These are phyloP conservation scores for Amanita fuliginea DNA, from an alignment of 768 basidiomycete genomes.

Conservation along the genomic window DNA sequence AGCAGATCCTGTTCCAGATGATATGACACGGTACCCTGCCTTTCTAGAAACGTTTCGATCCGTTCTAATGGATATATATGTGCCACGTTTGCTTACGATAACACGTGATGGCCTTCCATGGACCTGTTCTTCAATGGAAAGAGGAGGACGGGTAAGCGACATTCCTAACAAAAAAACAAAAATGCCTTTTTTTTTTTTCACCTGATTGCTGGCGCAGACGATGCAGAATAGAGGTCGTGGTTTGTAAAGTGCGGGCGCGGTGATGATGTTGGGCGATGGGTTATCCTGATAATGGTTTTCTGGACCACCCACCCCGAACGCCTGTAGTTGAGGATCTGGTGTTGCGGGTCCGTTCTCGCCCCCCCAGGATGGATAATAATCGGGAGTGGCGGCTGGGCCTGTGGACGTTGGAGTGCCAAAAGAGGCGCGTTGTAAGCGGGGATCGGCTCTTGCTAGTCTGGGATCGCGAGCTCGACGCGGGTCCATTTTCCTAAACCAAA, in stretches of 20 bases:
- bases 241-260: slow-evolving; percentile 31
- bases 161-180: no score
- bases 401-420: slow-evolving; percentile 29
- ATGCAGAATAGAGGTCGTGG: slow-evolving; percentile 86
- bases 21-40: slow-evolving; percentile 85
- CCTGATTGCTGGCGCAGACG: slow-evolving; percentile 99
- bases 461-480: slow-evolving; percentile 5
- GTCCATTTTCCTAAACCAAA: not conserved
- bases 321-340: not conserved
- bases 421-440: slow-evolving; percentile 44
- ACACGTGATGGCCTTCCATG: slow-evolving; percentile 93
- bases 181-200: slow-evolving; percentile 16
- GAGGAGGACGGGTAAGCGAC: no score
- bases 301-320: not conserved
- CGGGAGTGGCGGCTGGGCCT: slow-evolving; percentile 14
- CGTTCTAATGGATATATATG: not conserved
- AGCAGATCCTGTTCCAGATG: slow-evolving; percentile 93
- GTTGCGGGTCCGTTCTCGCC: slow-evolving; percentile 15
- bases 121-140: slow-evolving; percentile 69
- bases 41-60: slow-evolving; percentile 39
- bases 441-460: slow-evolving; percentile 51
- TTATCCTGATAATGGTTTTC: not conserved
- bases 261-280: not conserved
- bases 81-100: slow-evolving; percentile 49
- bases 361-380: slow-evolving; percentile 15